Evolutionary conservation across 2,329 filamentous ascomycete genomes (phyloP), one percentile per base, ranked within the genome.

Genomic region (Alternaria brassicae): DNA sequence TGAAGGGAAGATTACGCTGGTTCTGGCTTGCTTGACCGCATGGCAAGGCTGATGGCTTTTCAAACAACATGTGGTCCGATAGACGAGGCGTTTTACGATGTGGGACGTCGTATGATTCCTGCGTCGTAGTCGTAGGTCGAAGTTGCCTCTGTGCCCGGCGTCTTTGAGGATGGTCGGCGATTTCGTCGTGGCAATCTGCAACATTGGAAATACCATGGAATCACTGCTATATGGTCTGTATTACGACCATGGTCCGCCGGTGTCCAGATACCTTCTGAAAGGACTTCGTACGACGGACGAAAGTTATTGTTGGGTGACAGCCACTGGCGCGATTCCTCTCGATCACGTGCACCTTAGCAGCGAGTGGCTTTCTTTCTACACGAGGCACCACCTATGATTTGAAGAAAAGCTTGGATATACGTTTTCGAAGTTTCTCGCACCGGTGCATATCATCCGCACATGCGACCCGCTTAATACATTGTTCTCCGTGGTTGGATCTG

Each of bases 91-190:
- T 61, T 55, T 61, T 51, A 55, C 9, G 28, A 44, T 34, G 25
- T 30, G 23, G 17, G n/a, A 17, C 19, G 44, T 61, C 59, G 55
- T 55, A 61, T 45, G 55, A 62, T 59, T 12, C 12, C 21, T 56
- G 47, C 59, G 34, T 52, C 42, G 36, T 41, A 13, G n/a, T 27
- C 17, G 32, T 36, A 34, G 17, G 34, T 48, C 28, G 28, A 12
- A 48, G 19, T 23, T 48, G 28, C 25, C 30, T 21, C 21, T n/a
- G 44, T 23, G 8, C 17, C 12, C 44, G 44, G 44, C 13, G 44
- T 48, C 44, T 34, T 47, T 12, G 30, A 48, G 19, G 8, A 5
- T 48, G 32, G 44, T 48, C 44, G 44, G 44, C 44, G 44, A 48
- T 30, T 21, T 23, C 30, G 15, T 23, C 30, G 7, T 47, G 28